These are phyloP conservation scores for Ilex asprella DNA, from an alignment of 257 asterid genomes.

Conservation along the genomic window DNA sequence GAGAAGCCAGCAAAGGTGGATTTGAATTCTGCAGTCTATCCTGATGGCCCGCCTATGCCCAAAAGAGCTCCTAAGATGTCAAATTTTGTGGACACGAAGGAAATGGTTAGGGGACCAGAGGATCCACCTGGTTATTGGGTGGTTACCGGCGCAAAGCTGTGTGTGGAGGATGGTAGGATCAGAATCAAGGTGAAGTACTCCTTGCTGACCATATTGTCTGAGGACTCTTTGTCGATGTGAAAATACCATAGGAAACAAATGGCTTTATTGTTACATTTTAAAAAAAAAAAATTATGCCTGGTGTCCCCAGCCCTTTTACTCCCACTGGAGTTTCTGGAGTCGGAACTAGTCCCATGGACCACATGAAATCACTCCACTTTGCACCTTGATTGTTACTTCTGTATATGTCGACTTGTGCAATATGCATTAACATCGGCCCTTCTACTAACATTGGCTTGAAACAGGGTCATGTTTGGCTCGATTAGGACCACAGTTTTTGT, in stretches of 20 bases:
- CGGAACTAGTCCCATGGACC: too few species aligned
- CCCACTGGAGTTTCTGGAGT: too few species aligned
- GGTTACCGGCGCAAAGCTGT: constrained; percentile 80
- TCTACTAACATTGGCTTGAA: too few species aligned
- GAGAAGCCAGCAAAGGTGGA: constrained; percentile 54
- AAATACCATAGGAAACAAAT: constrained; percentile 5
- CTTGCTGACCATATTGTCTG: constrained; percentile 64
- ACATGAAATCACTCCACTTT: too few species aligned
- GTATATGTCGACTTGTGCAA: too few species aligned
- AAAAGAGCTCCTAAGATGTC: constrained; percentile 77
- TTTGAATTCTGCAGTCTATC: constrained; percentile 80
- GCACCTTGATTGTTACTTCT: too few species aligned
- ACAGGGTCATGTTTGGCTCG: too few species aligned
- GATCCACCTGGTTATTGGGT: constrained; percentile 93
- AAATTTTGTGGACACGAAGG: constrained; percentile 70
- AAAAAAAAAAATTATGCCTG: too few species aligned
- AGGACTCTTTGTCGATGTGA: constrained; percentile 60
- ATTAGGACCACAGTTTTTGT: too few species aligned
- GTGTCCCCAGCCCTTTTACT: too few species aligned
- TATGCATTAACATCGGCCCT: too few species aligned
- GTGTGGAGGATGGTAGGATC: constrained; percentile 74
- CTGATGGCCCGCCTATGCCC: constrained; percentile 83
- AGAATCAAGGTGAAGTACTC: constrained; percentile 72
- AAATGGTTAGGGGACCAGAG: constrained; percentile 88
- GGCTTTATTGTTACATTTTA: background rate